Percentiles rank a stretch among this genome's conserved stretches.
Conservation (phyloP, 2,329 filamentous ascomycete genomes). For the Fusarium globosum region DNA sequence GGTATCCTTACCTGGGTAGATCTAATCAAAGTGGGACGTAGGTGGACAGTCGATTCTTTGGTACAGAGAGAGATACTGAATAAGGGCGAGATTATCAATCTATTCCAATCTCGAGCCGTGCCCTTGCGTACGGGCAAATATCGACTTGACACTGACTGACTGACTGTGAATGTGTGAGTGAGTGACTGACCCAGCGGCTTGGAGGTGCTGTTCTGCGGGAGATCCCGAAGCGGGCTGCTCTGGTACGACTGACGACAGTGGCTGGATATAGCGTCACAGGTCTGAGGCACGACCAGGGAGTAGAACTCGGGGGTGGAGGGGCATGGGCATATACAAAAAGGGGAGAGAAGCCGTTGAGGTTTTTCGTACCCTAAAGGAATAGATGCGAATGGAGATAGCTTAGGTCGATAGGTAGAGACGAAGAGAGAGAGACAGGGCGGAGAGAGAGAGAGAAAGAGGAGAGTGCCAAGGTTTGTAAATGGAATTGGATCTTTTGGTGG, state of each 20-base stretch:
- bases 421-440: neutral
- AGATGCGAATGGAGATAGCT: neutral
- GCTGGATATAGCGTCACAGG: slow-evolving; percentile 40
- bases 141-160: neutral
- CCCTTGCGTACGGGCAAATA: slow-evolving; percentile 1
- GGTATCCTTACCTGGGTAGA: slow-evolving; percentile 24
- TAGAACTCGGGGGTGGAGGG: slow-evolving; percentile 21
- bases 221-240: slow-evolving; percentile 41
- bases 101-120: neutral
- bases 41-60: neutral
- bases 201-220: slow-evolving; percentile 37
- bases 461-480: neutral
- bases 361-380: neutral
- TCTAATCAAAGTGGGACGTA: slow-evolving; percentile 9
- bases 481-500: neutral
- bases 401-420: neutral
- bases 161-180: neutral
- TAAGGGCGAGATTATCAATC: neutral
- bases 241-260: slow-evolving; percentile 46
- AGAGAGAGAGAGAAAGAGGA: neutral
- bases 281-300: slow-evolving; percentile 24
- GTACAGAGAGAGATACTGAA: neutral
- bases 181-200: neutral
- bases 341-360: neutral
- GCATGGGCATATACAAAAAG: neutral